Evolutionary conservation across 768 basidiomycete genomes (phyloP).

Genomic region (Cystofilobasidium macerans): DNA sequence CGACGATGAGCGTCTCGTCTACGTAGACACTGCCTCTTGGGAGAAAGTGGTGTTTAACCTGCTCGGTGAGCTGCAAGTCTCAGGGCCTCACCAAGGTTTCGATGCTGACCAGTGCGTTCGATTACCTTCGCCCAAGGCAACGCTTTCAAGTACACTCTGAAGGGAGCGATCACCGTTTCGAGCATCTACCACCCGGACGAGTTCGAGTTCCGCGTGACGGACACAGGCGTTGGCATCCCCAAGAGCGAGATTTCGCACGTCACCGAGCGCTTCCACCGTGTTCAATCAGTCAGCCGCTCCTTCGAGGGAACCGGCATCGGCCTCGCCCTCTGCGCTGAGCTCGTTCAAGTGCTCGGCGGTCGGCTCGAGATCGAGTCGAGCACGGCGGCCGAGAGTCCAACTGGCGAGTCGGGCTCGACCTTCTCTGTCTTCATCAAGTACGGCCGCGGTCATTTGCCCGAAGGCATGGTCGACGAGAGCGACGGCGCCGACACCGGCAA

Average conservation of each 20-base stretch:
- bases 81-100: no score
- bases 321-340: constrained; percentile 18
- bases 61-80: no score
- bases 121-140: no score
- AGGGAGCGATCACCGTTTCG: constrained; percentile 5
- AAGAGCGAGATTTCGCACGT: constrained; percentile 16
- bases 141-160: constrained; percentile 16
- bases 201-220: constrained; percentile 9
- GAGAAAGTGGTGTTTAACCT: constrained; percentile 41
- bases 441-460: constrained; percentile 16
- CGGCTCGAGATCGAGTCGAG: constrained; percentile 5
- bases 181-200: constrained; percentile 1
- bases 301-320: constrained; percentile 22
- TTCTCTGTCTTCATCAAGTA: constrained; percentile 14
- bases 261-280: constrained; percentile 22
- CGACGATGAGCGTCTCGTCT: constrained; percentile 28
- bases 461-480: background rate
- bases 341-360: constrained; percentile 11
- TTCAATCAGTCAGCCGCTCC: background rate
- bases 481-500: background rate
- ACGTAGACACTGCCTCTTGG: constrained; percentile 38
- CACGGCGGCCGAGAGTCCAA: constrained; percentile 14
- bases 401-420: constrained; percentile 9
- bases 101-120: constrained; percentile 19
- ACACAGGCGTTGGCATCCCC: constrained; percentile 20